A percentile compares a stretch with the other conserved stretches of the same genome.
Conservation (phyloP, 2,329 filamentous ascomycete genomes). For the Chaetomium sp. region DNA sequence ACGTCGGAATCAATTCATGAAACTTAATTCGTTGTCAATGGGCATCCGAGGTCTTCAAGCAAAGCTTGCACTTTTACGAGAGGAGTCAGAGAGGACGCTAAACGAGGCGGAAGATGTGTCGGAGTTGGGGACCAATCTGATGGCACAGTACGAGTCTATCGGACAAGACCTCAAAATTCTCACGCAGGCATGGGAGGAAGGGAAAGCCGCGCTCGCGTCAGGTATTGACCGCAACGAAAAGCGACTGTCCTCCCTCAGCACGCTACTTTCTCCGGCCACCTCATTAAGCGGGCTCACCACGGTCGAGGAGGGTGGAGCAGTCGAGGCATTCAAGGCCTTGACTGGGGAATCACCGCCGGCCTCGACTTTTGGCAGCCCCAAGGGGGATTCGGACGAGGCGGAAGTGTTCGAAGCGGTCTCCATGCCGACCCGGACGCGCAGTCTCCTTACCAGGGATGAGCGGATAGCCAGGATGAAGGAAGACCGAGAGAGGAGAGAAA, state of each 20-base stretch:
- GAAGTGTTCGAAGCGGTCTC: slow-evolving; percentile 93
- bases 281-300: slow-evolving; percentile 70
- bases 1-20: slow-evolving; percentile 82
- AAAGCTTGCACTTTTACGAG: slow-evolving; percentile 87
- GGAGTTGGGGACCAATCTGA: slow-evolving; percentile 75
- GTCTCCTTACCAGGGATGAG: slow-evolving; percentile 78
- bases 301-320: slow-evolving; percentile 54
- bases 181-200: slow-evolving; percentile 83
- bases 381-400: slow-evolving; percentile 66
- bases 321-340: slow-evolving; percentile 72
- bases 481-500: slow-evolving; percentile 74
- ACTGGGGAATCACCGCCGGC: slow-evolving; percentile 67
- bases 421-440: slow-evolving; percentile 68
- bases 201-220: slow-evolving; percentile 77
- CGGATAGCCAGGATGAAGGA: slow-evolving; percentile 85
- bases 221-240: slow-evolving; percentile 82
- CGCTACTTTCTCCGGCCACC: slow-evolving; percentile 58
- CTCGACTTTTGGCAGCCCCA: slow-evolving; percentile 54
- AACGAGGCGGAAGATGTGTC: slow-evolving; percentile 72
- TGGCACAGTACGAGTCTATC: slow-evolving; percentile 93
- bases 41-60: slow-evolving; percentile 91
- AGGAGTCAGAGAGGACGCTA: slow-evolving; percentile 80
- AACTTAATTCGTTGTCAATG: slow-evolving; percentile 84
- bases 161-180: slow-evolving; percentile 81
- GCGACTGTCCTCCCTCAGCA: slow-evolving; percentile 64